Evolutionary conservation across 148 eudicot species (phyloP).

Genomic region (Limonium bicolor): DNA sequence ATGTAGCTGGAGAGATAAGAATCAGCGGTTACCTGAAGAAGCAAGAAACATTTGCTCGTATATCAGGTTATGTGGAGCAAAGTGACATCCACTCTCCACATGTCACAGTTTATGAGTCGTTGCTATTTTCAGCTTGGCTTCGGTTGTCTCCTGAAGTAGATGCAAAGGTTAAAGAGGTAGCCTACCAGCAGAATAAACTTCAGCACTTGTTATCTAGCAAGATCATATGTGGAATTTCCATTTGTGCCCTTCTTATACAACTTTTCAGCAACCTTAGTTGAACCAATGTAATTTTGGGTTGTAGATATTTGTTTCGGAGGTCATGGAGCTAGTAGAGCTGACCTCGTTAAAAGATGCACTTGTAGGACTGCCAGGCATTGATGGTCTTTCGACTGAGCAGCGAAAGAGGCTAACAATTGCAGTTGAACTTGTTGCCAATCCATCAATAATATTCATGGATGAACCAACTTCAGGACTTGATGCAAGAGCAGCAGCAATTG

Average conservation of each 20-base stretch:
- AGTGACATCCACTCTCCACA: conserved; percentile 9
- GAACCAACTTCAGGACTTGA: conserved; percentile 10
- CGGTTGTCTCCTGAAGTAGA: conserved; percentile 7
- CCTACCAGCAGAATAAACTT: conserved; percentile 11
- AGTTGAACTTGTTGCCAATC: conserved; percentile 9
- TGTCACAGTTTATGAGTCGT: conserved; percentile 6
- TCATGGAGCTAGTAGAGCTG: conserved; percentile 7
- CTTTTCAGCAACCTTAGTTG: neutral
- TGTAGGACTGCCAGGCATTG: conserved; percentile 7
- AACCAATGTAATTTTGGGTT: neutral
- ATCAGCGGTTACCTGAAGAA: conserved; percentile 7
- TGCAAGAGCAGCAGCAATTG: conserved; percentile 11
- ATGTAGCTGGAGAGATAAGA: conserved; percentile 2
- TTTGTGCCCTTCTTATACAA: neutral
- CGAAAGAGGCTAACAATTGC: conserved; percentile 10
- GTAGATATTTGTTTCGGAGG: conserved; percentile 8
- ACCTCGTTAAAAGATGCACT: conserved; percentile 4
- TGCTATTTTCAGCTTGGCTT: conserved; percentile 7
- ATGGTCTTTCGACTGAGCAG: conserved; percentile 9
- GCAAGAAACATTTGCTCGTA: conserved; percentile 9
- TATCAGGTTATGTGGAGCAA: conserved; percentile 8
- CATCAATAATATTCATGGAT: conserved; percentile 11
- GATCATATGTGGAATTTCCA: neutral
- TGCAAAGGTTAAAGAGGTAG: neutral
- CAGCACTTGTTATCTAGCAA: neutral